Evolutionary conservation across 768 basidiomycete species (phyloP).

Genomic region (Hebeloma cylindrosporum): DNA sequence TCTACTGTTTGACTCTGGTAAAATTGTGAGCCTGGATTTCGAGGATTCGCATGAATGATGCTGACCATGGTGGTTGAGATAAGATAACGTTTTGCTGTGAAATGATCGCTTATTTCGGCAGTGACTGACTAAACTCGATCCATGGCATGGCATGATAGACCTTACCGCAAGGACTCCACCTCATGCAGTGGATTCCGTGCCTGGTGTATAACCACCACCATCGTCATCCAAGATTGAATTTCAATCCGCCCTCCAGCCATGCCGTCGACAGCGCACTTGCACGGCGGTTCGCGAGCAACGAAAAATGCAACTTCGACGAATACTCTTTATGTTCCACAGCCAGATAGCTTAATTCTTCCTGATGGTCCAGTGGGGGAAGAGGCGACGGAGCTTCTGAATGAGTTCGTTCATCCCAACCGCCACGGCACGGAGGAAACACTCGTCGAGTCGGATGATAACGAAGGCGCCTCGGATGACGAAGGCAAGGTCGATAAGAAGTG

Average conservation of each 20-base stretch:
- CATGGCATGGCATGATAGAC: too few species aligned
- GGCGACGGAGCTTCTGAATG: conserved; percentile 44
- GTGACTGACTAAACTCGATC: conserved; percentile 13
- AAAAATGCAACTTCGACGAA: conserved; percentile 9
- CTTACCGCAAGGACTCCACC: too few species aligned
- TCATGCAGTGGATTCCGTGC: too few species aligned
- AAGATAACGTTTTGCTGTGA: conserved; percentile 27
- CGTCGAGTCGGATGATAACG: conserved; percentile 21
- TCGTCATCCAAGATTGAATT: too few species aligned
- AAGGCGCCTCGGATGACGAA: too few species aligned
- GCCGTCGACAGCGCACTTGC: too few species aligned
- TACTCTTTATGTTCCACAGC: conserved; percentile 27
- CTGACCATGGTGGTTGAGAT: conserved; percentile 36
- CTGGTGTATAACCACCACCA: too few species aligned
- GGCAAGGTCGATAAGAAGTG: conserved; percentile 24
- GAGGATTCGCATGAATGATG: conserved; percentile 12
- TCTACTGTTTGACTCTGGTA: conserved; percentile 76
- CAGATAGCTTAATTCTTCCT: conserved; percentile 41
- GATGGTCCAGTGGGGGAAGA: conserved; percentile 48
- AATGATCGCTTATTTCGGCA: conserved; percentile 10
- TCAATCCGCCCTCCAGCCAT: too few species aligned
- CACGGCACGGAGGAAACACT: conserved; percentile 34
- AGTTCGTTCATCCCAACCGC: conserved; percentile 41
- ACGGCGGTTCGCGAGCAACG: not conserved
- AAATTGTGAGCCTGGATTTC: conserved; percentile 5